Evolutionary conservation across 768 basidiomycete genomes (phyloP).

Genomic region (Russula brevipes): DNA sequence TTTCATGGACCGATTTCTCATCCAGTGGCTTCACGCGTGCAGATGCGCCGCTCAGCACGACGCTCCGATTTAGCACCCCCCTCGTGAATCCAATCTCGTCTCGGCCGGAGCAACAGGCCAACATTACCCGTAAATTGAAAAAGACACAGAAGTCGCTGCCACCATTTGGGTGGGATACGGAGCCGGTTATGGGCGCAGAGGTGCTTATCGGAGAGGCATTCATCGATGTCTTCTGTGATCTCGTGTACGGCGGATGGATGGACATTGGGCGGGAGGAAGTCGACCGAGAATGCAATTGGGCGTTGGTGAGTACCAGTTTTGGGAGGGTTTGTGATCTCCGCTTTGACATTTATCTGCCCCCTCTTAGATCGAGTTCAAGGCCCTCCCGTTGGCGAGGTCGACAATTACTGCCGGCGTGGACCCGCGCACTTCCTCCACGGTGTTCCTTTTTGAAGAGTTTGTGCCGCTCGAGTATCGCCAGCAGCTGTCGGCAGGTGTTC

Average conservation of each 20-base stretch:
- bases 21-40: conserved; percentile 72
- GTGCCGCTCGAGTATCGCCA: conserved; percentile 59
- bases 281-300: conserved; percentile 90
- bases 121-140: conserved; percentile 71
- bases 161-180: conserved; percentile 89
- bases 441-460: too few species aligned
- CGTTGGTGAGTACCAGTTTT: conserved; percentile 53
- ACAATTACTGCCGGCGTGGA: conserved; percentile 40
- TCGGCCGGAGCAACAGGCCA: conserved; percentile 72
- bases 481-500: conserved; percentile 54
- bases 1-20: conserved; percentile 53
- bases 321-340: not conserved
- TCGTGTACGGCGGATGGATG: conserved; percentile 84
- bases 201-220: conserved; percentile 89
- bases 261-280: conserved; percentile 69
- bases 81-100: conserved; percentile 53
- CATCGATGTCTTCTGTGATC: conserved; percentile 77
- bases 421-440: conserved; percentile 58
- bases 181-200: conserved; percentile 69
- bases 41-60: conserved; percentile 70
- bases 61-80: conserved; percentile 70
- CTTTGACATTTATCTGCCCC: not conserved
- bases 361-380: conserved; percentile 79
- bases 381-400: conserved; percentile 45
- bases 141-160: conserved; percentile 79